phyloP scores from a whole-genome alignment of 179 eudicot genomes.

The Nepenthes alata region DNA sequence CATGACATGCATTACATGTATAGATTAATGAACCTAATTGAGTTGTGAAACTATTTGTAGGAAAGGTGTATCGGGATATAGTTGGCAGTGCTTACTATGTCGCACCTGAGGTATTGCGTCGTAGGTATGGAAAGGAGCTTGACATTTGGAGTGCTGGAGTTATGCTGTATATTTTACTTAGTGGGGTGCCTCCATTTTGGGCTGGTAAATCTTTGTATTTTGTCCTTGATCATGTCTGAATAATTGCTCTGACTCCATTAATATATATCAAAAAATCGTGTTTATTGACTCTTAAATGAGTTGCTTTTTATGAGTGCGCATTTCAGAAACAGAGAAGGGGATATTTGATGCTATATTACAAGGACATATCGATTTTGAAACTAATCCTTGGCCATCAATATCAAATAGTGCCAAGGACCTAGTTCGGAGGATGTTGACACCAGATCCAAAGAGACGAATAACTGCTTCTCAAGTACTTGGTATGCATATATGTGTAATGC shows the following conservation, averaged over 20 bases:
- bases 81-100: constrained; percentile 5
- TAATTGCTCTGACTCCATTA: background rate
- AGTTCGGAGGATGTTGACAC: constrained; percentile 10
- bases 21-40: background rate
- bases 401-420: constrained; percentile 22
- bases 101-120: constrained; percentile 3
- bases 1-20: background rate
- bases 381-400: constrained; percentile 15
- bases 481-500: background rate
- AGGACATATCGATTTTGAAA: constrained; percentile 14
- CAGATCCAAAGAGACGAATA: constrained; percentile 5
- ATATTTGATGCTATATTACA: constrained; percentile 11
- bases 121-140: constrained; percentile 5
- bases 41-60: background rate
- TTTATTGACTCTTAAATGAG: background rate
- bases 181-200: constrained; percentile 6
- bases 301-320: background rate
- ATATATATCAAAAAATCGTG: background rate
- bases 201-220: background rate
- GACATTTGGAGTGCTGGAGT: constrained; percentile 5
- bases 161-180: constrained; percentile 3
- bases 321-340: constrained; percentile 14
- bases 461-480: constrained; percentile 7
- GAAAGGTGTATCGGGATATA: background rate
- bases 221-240: background rate